phyloP scores from a whole-genome alignment of 169 alveolate genomes.

The Plasmodium sp. region DNA sequence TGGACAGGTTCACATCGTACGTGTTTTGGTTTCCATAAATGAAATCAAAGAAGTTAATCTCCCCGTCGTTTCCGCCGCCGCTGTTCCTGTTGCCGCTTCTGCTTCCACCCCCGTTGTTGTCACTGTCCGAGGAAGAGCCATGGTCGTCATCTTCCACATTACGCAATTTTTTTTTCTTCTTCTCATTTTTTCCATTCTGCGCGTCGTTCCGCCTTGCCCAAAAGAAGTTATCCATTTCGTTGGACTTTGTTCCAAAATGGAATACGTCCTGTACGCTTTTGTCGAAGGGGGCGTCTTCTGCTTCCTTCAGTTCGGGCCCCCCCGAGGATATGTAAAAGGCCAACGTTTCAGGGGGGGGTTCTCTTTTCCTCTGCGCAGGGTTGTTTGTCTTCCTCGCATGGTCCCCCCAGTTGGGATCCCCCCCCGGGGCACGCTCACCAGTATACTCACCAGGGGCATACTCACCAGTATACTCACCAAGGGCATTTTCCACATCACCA shows the following conservation, averaged over 20 bases:
- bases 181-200: not conserved
- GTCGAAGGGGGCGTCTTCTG: not conserved
- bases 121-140: not conserved
- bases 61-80: not conserved
- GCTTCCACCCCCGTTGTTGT: not conserved
- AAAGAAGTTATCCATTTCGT: constrained; percentile 36
- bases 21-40: constrained; percentile 69
- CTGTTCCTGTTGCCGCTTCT: not conserved
- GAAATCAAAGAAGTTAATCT: constrained; percentile 35
- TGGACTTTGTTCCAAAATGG: constrained; percentile 15
- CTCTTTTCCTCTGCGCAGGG: not conserved
- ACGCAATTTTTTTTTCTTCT: constrained; percentile 9
- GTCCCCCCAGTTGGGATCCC: not conserved
- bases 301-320: not conserved
- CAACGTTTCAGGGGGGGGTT: not conserved
- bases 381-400: not conserved
- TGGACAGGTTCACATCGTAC: constrained; percentile 55
- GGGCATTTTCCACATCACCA: not conserved
- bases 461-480: not conserved
- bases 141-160: not conserved
- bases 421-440: not conserved
- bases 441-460: too few relatives aligned
- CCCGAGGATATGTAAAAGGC: not conserved
- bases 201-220: not conserved
- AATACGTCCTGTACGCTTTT: constrained; percentile 4